phyloP scores from a whole-genome alignment of 257 asterid genomes.

The Paulownia fortunei region DNA sequence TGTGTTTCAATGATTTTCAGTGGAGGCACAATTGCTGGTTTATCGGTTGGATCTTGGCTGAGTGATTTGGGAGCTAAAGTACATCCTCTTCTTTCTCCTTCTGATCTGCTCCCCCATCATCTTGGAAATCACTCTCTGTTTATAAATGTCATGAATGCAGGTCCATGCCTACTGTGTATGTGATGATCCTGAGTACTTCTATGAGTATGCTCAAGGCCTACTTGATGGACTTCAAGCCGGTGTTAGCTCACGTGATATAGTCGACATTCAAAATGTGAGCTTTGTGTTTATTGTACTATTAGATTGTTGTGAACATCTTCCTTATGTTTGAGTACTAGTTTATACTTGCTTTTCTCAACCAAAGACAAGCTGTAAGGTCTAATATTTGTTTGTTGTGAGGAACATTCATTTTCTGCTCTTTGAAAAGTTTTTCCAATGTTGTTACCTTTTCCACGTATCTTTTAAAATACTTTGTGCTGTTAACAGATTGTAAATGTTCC shows the following conservation, averaged over 20 bases:
- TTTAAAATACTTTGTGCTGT: no score
- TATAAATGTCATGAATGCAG: slow-evolving; percentile 42
- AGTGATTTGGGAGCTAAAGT: slow-evolving; percentile 82
- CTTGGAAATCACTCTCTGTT: not conserved
- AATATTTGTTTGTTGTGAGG: not conserved
- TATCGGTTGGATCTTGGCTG: slow-evolving; percentile 76
- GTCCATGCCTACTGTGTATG: slow-evolving; percentile 87
- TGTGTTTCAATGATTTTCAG: slow-evolving; percentile 50
- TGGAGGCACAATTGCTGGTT: slow-evolving; percentile 96
- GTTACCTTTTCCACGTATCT: no score
- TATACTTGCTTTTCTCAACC: not conserved
- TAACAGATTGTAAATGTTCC: no score
- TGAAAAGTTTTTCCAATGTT: not conserved
- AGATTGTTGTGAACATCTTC: not conserved
- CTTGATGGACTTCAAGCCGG: slow-evolving; percentile 86
- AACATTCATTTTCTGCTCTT: not conserved
- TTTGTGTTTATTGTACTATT: slow-evolving; percentile 14
- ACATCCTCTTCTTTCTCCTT: slow-evolving; percentile 26
- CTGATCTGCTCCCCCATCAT: not conserved
- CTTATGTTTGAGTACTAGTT: not conserved
- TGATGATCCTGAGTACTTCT: slow-evolving; percentile 92
- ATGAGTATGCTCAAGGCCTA: slow-evolving; percentile 72
- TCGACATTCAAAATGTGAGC: slow-evolving; percentile 77
- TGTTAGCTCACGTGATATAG: slow-evolving; percentile 77
- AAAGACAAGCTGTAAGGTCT: not conserved